Evolutionary conservation across 768 basidiomycete genomes (phyloP), one percentile per base, ranked within the genome.

Genomic region (Podaxis sp.): DNA sequence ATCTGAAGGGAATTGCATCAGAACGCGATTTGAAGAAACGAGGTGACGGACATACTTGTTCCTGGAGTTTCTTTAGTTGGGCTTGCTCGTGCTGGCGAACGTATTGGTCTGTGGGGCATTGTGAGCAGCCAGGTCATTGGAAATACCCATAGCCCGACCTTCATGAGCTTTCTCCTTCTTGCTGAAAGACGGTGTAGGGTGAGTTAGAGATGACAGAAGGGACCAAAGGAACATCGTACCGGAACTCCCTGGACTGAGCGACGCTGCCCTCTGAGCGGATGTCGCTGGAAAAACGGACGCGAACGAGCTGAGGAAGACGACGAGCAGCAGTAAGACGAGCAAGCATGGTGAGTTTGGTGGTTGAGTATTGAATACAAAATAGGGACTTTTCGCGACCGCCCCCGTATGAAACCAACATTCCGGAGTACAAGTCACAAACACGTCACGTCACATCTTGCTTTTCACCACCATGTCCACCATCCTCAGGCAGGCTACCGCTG

Each of bases 121-220:
- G 41, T 19, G 27, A 33, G 40, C 27, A 33, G 36, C 51, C 36
- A 5, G n/a, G 8, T 43, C 15, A 68, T n/a, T 37, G 51, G 0
- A 6, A 6, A 6, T 36, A 22, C 46, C 4, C 4, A 15, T 4
- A 11, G 22, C 36, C 57, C 11, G 61, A 73, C 73, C 71, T 61
- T 91, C 90, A 56, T 89, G 82, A 19, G 89, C 90, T 70, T 82
- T 86, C 73, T 91, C 90, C 74, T 84, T 90, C 74, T 85, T 85
- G 68, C 90, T 91, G 72, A 40, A 47, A 61, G 12, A 24, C 22
- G n/a, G 24, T 11, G 29, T 51, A 22, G 11, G n/a, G 41, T 37
- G 46, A 63, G 59, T 75, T 67, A 19, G 51, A 57, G 15, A 33
- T 25, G 15, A 55, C 68, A 66, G 63, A 65, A 64, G 59, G 64